Base-by-base conservation (phyloP, 2,329 filamentous ascomycete genomes). In the Ophiostoma sp. region DNA sequence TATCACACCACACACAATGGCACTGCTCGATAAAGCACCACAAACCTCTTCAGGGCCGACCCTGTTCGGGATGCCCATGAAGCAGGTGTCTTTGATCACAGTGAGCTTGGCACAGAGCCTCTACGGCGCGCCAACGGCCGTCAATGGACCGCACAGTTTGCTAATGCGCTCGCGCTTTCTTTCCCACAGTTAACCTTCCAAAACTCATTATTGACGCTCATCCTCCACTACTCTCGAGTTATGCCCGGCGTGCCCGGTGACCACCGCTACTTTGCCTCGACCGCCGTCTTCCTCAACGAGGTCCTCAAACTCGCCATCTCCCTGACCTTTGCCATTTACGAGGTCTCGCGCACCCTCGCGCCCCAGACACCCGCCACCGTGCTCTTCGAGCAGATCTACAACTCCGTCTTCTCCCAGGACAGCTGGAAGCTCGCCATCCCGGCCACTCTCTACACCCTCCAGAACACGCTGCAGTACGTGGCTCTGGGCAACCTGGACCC, bases 361-460 rank as follows among this genome's bases (percentile, higher is more conserved):
- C 90, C 94, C 8, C 92, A 93, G 42, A 93, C 93, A 28, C 92
- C 94, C 1, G 92, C 92, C 25, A 93, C 93, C 0, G 90, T 93
- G 1, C 86, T 98, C 22, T 93, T 97, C 79, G 88, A 91, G 78
- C 91, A 94, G 79, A 89, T 98, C 31, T 92, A 91, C 79, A 90
- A 89, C 78, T 89, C 91, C 39, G 92, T 98, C 19, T 97, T 98
- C 80, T 91, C 92, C 0, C 91, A 92, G 11, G 96, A 98, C 80
- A 94, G 94, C 77, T 98, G 95, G 95, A 97, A 97, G 82, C 84
- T 99, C 76, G 94, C 93, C 9, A 90, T 98, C 57, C 96, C 95
- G 0, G 96, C 95, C 3, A 87, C 90, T 4, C 86, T 98, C 1
- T 98, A 97, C 80, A 97, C 95, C 0, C 81, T 98, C 36, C 94